Conservation (phyloP, 768 basidiomycete genomes). For the Russula lepida region DNA sequence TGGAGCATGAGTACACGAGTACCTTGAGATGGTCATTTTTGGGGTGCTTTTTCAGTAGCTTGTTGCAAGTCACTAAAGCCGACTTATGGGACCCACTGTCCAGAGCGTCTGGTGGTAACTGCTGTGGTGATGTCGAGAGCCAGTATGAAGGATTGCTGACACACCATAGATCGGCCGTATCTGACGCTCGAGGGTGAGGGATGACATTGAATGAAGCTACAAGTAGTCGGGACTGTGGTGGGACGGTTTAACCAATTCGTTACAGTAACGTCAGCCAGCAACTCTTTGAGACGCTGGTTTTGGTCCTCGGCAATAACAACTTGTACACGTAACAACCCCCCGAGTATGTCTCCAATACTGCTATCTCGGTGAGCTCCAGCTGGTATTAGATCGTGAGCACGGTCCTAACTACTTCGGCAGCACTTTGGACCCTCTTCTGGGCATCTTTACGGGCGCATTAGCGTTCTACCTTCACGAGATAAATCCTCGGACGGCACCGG, state of each 20-base stretch:
- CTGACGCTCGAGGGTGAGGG: conserved; percentile 64
- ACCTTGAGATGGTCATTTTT: conserved; percentile 68
- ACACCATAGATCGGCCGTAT: conserved; percentile 79
- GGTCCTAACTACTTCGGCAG: conserved; percentile 31
- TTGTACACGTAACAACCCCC: not conserved
- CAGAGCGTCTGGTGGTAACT: conserved; percentile 53
- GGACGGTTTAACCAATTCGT: not conserved
- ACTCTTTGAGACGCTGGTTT: conserved; percentile 5
- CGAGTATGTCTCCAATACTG: conserved; percentile 40
- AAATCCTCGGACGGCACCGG: conserved; percentile 63
- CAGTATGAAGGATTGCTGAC: conserved; percentile 18
- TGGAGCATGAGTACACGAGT: conserved; percentile 28
- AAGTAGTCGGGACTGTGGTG: not conserved
- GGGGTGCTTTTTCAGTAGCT: conserved; percentile 79
- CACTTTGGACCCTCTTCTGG: conserved; percentile 60
- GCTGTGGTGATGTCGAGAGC: conserved; percentile 11
- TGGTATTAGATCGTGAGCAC: not conserved
- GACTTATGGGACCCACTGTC: conserved; percentile 84
- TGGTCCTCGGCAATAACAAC: not conserved
- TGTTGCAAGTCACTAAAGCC: conserved; percentile 78
- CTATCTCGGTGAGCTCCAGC: conserved; percentile 13
- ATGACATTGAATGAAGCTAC: conserved; percentile 37
- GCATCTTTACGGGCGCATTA: conserved; percentile 67
- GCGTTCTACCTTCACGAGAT: conserved; percentile 78
- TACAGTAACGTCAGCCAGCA: conserved; percentile 1